Base-by-base conservation (phyloP, 768 basidiomycete genomes). In the Omphalotus guepiniiformis region DNA sequence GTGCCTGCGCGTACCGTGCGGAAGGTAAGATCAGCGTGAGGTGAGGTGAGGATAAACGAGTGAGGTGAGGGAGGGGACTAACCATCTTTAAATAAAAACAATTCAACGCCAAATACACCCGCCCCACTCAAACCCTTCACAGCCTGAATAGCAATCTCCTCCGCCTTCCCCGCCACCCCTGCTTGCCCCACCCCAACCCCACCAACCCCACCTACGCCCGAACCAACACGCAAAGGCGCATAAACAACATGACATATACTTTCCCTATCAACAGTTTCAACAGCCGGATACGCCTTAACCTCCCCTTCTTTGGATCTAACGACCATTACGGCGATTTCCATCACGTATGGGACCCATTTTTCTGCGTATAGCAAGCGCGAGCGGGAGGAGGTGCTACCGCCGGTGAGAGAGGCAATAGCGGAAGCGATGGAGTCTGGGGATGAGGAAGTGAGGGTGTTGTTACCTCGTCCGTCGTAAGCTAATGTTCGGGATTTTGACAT, bases 311-410 rank as follows among this genome's bases (percentile, higher is more conserved):
- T 72, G 13, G 86, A 82, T 27, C 90, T 82, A 2, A 96, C 94
- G 11, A 98, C 96, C 89, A 99, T 96, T 27, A 98, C 93, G 0
- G 96, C 93, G 27, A 97, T 84, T 64, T 98, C 96, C 56, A 84
- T 85, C 12, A 70, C 66, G 59, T 98, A 98, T 0, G 84, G 80
- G 0, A 93, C 88, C 86, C 91, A 96, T 58, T 85, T 88, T 63
- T 99, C 96, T 0, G 93, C 95, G 57, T 98, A 99, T 3, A 97
- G 68, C 0, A 88, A 83, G 2, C 89, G 73, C 83, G 73, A 2
- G 72, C 75, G 12, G 92, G 79, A 1, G 70, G 63, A 1, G 67
- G 52, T 27, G n/a, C n/a, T n/a, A n/a, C n/a, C n/a, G 82, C 71
- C 1, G 80, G 76, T 42, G 81, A 63, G 0, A 76, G 73, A 15